Evolutionary conservation across 2,329 filamentous ascomycete species (phyloP).

Genomic region (Talaromyces islandicus): DNA sequence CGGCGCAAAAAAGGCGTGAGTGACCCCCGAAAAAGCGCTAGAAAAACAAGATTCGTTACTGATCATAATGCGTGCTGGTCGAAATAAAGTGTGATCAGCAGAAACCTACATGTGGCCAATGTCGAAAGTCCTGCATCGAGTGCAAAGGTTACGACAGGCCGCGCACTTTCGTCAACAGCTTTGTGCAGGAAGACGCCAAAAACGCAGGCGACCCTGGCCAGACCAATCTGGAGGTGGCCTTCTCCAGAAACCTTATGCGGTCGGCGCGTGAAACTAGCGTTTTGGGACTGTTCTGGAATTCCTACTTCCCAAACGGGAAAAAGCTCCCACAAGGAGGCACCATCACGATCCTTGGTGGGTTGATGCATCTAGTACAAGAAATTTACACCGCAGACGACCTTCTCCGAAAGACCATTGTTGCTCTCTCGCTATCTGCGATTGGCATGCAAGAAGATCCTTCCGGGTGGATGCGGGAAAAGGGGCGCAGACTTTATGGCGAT

Average conservation of each 20-base stretch:
- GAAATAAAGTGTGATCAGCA: background rate
- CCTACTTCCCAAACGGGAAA: background rate
- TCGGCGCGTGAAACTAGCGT: conserved; percentile 1
- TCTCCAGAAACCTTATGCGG: background rate
- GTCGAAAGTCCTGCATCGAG: background rate
- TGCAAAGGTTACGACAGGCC: background rate
- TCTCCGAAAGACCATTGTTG: background rate
- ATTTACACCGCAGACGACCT: background rate
- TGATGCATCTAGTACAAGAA: background rate
- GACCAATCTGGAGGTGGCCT: background rate
- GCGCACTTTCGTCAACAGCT: background rate
- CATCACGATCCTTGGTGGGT: background rate
- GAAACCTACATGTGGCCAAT: background rate
- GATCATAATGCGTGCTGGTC: background rate
- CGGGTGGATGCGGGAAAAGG: background rate
- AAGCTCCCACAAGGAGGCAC: background rate
- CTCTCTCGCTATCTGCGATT: background rate
- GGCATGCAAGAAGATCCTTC: background rate
- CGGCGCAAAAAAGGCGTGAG: conserved; percentile 1
- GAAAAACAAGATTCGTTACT: background rate
- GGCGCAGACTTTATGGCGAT: background rate
- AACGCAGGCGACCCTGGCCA: background rate
- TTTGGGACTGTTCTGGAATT: background rate
- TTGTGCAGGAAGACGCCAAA: background rate
- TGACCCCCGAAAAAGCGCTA: background rate